phyloP scores from a whole-genome alignment of 2,329 filamentous ascomycete genomes.

The Myriosclerotinia duriaeana region DNA sequence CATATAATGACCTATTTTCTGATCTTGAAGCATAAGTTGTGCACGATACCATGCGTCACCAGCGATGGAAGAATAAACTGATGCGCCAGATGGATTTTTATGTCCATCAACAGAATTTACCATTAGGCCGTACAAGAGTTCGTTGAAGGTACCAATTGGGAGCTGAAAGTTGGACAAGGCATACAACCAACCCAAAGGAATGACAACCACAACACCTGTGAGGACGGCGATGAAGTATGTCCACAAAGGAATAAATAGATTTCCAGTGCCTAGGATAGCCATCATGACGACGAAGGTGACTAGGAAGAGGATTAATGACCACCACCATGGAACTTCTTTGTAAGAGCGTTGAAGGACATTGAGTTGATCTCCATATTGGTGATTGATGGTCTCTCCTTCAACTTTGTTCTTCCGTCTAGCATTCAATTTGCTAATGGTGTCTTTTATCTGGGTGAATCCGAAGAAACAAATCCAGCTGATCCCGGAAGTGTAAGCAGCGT shows the following conservation, averaged over 20 bases:
- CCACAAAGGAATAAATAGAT: slow-evolving; percentile 59
- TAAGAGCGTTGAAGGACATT: slow-evolving; percentile 58
- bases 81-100: slow-evolving; percentile 58
- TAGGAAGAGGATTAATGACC: slow-evolving; percentile 54
- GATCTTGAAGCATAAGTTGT: slow-evolving; percentile 59
- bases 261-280: slow-evolving; percentile 50
- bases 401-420: slow-evolving; percentile 41
- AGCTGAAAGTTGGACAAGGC: slow-evolving; percentile 56
- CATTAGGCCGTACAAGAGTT: slow-evolving; percentile 61
- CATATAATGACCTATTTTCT: slow-evolving; percentile 65
- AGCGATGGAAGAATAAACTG: slow-evolving; percentile 57
- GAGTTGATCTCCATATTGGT: slow-evolving; percentile 58
- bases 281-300: slow-evolving; percentile 52
- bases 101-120: slow-evolving; percentile 51
- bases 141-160: slow-evolving; percentile 58
- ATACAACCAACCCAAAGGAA: slow-evolving; percentile 60
- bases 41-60: slow-evolving; percentile 62
- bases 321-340: slow-evolving; percentile 58
- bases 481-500: slow-evolving; percentile 58
- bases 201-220: slow-evolving; percentile 55
- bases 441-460: slow-evolving; percentile 50
- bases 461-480: slow-evolving; percentile 60
- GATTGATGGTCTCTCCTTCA: slow-evolving; percentile 45
- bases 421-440: slow-evolving; percentile 47
- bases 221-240: slow-evolving; percentile 58